Conservation (phyloP, 352 stramenopile species). For the Peronospora belbahrii region DNA sequence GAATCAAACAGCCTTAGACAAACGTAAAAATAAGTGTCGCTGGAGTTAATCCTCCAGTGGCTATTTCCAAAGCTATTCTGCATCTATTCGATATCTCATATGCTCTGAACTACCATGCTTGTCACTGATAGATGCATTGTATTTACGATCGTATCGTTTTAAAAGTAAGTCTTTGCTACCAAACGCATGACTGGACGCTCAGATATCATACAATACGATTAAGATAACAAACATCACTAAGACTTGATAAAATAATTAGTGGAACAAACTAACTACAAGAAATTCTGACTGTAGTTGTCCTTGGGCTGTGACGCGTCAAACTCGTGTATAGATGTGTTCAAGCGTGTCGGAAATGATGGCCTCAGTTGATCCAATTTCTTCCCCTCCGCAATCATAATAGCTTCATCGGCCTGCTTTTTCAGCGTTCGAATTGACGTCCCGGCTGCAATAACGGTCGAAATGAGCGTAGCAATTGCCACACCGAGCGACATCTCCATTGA, state of each 20-base stretch:
- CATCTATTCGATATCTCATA: no score
- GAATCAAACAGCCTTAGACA: no score
- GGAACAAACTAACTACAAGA: constrained; percentile 12
- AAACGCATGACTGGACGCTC: no score
- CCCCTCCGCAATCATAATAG: constrained; percentile 10
- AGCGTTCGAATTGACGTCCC: constrained; percentile 16
- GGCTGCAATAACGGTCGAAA: constrained; percentile 19
- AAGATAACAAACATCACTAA: not conserved
- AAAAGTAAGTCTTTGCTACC: no score
- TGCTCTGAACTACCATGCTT: no score
- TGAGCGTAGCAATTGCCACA: constrained; percentile 19
- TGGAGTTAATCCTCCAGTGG: no score
- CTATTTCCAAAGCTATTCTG: no score
- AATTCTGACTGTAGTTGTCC: constrained; percentile 37
- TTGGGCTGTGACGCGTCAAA: constrained; percentile 15
- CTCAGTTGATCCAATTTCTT: constrained; percentile 11
- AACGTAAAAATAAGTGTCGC: no score
- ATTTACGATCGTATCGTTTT: no score
- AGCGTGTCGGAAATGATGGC: constrained; percentile 8
- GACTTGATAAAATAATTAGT: not conserved
- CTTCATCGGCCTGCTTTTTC: constrained; percentile 18
- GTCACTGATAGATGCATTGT: no score
- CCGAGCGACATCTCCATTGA: constrained; percentile 19
- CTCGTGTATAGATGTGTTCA: constrained; percentile 16
- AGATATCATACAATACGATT: constrained; percentile 1